Conservation (phyloP, 129 eudicot species). For the Escallonia rubra region DNA sequence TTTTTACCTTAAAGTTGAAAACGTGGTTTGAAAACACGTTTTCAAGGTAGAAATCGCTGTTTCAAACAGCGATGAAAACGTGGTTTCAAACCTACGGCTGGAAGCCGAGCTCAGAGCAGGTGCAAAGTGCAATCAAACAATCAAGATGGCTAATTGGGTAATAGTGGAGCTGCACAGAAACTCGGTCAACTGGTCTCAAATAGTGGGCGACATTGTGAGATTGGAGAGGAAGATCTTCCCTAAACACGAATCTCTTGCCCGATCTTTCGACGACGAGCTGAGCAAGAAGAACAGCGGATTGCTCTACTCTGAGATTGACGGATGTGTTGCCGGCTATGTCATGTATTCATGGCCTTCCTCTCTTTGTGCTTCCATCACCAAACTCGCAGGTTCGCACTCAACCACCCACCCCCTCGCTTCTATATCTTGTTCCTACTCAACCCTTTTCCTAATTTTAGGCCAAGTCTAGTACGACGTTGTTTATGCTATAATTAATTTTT, state of each 20-base stretch:
- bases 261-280: conserved; percentile 62
- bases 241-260: conserved; percentile 86
- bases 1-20: too few relatives aligned
- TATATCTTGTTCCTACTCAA: too few relatives aligned
- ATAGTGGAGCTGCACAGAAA: conserved; percentile 51
- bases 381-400: conserved; percentile 65
- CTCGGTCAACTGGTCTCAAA: conserved; percentile 29
- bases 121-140: not conserved
- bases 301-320: conserved; percentile 37
- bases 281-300: conserved; percentile 71
- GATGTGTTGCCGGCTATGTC: conserved; percentile 73
- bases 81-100: too few relatives aligned
- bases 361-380: conserved; percentile 61
- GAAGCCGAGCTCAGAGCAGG: too few relatives aligned
- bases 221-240: conserved; percentile 83
- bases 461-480: too few relatives aligned
- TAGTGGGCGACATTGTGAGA: conserved; percentile 64
- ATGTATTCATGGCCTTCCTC: conserved; percentile 90
- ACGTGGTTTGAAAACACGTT: too few relatives aligned
- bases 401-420: not conserved
- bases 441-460: too few relatives aligned
- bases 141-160: conserved; percentile 21
- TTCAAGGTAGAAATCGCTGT: too few relatives aligned
- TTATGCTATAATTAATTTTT: too few relatives aligned
- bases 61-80: too few relatives aligned